Evolutionary conservation across 768 basidiomycete species (phyloP), one percentile per base, ranked within the genome.

Genomic region (Boletus reticuloceps): DNA sequence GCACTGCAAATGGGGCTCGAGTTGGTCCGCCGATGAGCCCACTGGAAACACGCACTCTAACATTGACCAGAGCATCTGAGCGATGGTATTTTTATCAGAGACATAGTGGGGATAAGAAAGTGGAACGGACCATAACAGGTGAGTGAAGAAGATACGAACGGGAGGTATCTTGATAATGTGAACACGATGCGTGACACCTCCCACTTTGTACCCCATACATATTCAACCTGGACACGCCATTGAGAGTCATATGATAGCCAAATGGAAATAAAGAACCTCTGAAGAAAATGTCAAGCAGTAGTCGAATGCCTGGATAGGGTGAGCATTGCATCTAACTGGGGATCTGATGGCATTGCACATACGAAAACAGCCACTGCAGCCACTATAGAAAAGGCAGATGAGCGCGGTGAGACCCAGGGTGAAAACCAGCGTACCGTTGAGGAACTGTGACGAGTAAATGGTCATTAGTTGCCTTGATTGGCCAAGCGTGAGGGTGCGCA

Each of bases 161-260:
- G 50, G 36, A 70, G 50, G 51, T 70, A 70, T 58, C 67, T 68
- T 43, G 68, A 51, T 10, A 68, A 7, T 6, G 66, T 63, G 46
- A 68, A 68, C 17, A 70, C 50, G 22, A 61, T 36, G 36, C 66
- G 66, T 34, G 68, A 36, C 7, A 22, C 20, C n/a, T 50, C 56
- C 67, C 67, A 70, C 36, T 52, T 63, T 9, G 61, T 56, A 12
- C 64, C 59, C 66, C 68, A 68, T 13, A 65, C 54, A 46, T 58
- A 47, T 49, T 55, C 54, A 3, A 68, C 62, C 67, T 69, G 20
- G n/a, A 27, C 12, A 31, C 14, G 3, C 11, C 3, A 3, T 38
- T 63, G 17, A 64, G 50, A 44, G 25, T 20, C 6, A 39, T 29
- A 29, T 9, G 29, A 34, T 12, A n/a, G 1, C 11, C 8, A 19